Percentiles rank a stretch among this genome's conserved stretches.
These are phyloP conservation scores for Trypanosoma melophagium DNA, from an alignment of 208 protist species.

Conservation along the genomic window DNA sequence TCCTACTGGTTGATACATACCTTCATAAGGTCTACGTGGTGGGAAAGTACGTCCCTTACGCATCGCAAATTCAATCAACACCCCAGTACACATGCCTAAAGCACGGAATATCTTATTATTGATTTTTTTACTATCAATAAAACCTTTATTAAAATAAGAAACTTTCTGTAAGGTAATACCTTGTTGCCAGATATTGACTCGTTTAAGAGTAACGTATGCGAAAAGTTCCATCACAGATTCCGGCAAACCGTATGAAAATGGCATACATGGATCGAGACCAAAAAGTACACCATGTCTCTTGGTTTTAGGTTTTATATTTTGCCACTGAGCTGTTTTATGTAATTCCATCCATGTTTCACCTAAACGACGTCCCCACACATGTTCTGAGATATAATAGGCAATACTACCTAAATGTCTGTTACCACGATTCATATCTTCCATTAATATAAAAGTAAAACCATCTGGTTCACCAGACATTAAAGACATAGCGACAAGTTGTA, in stretches of 20 bases:
- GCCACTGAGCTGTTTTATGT: slow-evolving; percentile 75
- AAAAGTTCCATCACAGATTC: slow-evolving; percentile 73
- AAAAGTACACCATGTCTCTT: slow-evolving; percentile 30
- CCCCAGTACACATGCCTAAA: slow-evolving; percentile 26
- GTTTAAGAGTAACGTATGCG: slow-evolving; percentile 42
- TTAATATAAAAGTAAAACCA: slow-evolving; percentile 70
- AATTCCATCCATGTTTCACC: slow-evolving; percentile 56
- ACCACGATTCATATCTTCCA: slow-evolving; percentile 43
- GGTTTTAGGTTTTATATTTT: slow-evolving; percentile 39
- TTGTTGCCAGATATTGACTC: slow-evolving; percentile 25
- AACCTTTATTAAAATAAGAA: neutral
- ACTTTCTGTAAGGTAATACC: neutral
- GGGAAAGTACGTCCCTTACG: slow-evolving; percentile 5
- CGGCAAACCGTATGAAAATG: slow-evolving; percentile 44
- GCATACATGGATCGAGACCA: slow-evolving; percentile 34
- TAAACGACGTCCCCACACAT: slow-evolving; percentile 36
- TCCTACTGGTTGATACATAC: slow-evolving; percentile 57
- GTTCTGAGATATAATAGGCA: slow-evolving; percentile 41
- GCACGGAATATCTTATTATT: slow-evolving; percentile 12
- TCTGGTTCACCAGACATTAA: slow-evolving; percentile 64
- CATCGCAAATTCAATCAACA: slow-evolving; percentile 16
- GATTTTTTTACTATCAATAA: neutral
- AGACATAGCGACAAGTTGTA: slow-evolving; percentile 46
- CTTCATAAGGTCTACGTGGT: slow-evolving; percentile 41
- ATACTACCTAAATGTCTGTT: slow-evolving; percentile 46